Evolutionary conservation across 2,329 filamentous ascomycete genomes (phyloP), one percentile per base, ranked within the genome.

Genomic region (Pseudonectria foliicola): DNA sequence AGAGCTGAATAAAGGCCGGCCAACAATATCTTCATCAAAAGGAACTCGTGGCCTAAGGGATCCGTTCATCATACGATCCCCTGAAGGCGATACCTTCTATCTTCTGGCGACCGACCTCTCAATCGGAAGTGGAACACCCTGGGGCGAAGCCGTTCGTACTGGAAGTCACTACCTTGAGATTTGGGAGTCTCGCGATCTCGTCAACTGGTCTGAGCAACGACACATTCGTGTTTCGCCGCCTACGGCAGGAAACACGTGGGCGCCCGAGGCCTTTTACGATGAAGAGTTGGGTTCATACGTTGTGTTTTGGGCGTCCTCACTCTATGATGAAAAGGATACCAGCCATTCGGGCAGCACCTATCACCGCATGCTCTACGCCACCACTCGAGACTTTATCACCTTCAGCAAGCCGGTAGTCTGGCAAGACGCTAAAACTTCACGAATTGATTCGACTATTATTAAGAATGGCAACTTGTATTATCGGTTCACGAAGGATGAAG

Each of bases 401-500:
- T 73, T 73, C 40, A 65, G 62, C 31, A 59, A 63, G 21, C 56
- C 70, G 0, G 49, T 62, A 27, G 48, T 71, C 13, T 73, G 70
- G 70, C 70, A 74, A 35, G 71, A 75, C 31, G 65, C 64, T 3
- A 64, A 67, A 8, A 61, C 60, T 31, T 67, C 71, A 2, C 61
- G 70, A 2, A 75, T 75, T 15, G 71, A 75, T 44, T 67, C 70
- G 0, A 74, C 70, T 0, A 66, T 74, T 0, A 47, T 74, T 11
- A 56, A 67, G 34, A 60, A 60, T 0, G 58, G 57, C 2, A 49
- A 51, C 10, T 52, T 50, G 0, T 73, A 67, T 48, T 70, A 71
- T 45, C 68, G 71, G 8, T 75, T 75, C 46, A 73, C 70, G 13
- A 75, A 75, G 38, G 71, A 75, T 27, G 71, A 75, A 36, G 69